Percentiles rank a stretch among this genome's conserved stretches.
These are phyloP conservation scores for Aureobasidium sp. DNA, from an alignment of 2,329 filamentous ascomycete genomes.

Conservation along the genomic window DNA sequence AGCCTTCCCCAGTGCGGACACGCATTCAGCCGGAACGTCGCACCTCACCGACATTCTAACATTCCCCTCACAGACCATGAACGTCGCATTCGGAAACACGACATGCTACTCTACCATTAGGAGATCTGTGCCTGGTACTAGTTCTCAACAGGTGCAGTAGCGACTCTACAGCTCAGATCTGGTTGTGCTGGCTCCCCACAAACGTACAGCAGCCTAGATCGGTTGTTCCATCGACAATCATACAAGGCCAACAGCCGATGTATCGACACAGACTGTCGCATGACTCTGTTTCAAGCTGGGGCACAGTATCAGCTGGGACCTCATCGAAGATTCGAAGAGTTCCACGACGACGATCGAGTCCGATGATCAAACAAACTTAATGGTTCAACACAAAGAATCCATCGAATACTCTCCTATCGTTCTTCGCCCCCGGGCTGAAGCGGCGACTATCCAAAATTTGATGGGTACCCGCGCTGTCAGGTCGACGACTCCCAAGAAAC, in stretches of 20 bases:
- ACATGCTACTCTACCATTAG: not conserved
- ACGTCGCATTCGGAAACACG: not conserved
- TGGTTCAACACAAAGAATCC: not conserved
- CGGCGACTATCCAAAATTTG: not conserved
- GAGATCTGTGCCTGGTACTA: not conserved
- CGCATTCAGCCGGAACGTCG: not conserved
- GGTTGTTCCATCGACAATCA: not conserved
- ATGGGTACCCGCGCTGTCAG: not conserved
- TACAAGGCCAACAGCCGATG: not conserved
- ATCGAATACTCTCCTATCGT: not conserved
- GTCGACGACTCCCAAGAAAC: not conserved
- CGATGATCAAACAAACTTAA: not conserved
- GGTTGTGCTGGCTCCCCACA: not conserved
- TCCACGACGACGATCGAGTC: not conserved
- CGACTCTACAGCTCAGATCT: not conserved
- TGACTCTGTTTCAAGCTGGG: not conserved
- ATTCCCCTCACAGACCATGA: not conserved
- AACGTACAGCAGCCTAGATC: not conserved
- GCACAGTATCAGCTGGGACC: not conserved
- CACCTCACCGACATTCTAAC: slow-evolving; percentile 4
- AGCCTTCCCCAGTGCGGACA: not conserved
- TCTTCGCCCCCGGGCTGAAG: not conserved
- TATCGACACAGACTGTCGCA: not conserved
- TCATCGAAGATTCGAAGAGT: not conserved
- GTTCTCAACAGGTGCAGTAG: not conserved